Base-by-base conservation (phyloP, 83 land plant species). In the Picea abies region DNA sequence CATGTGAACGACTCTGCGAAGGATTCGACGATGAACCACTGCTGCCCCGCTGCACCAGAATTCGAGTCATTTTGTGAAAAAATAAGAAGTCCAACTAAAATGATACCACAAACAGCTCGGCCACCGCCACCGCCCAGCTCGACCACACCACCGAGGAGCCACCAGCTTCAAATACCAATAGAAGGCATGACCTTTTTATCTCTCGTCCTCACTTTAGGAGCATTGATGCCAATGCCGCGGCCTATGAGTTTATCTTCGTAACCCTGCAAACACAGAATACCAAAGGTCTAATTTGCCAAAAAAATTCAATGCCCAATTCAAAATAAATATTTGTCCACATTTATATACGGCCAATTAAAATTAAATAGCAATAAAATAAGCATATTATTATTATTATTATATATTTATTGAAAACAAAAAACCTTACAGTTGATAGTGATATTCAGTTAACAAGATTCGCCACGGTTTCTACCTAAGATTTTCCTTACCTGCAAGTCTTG, bases 41-140 rank as follows among this genome's bases (percentile, higher is more conserved):
- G 20, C 90, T 82, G 25, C 96, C 96, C 14, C 96, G 85, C 82
- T 84, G 92, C 39, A 93, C 93, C 67, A 91, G 84, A 56, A 93
- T 90, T n/a, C 93, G 81, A 73, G 96, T 91, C 96, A 93, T 93
- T 61, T 79, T 87, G n/a, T 56, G 10, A 26, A 47, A 56, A 71
- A 41, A 82, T 19, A 68, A 25, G 22, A 35, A 61, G 20, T 22
- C 67, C 37, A 29, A 4, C 1, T 29, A 1, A 64, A 25, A 78
- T 69, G 68, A n/a, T n/a, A 9, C 70, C 32, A 20, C 80, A 7
- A 20, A 23, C 6, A 26, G 60, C 16, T 47, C 16, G 7, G 29
- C 3, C 17, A 77, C 35, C 29, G 17, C 62, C 79, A 4, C 58
- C 20, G 9, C 41, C 3, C 29, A 15, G 14, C 52, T 39, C 56